A percentile compares a stretch with the other conserved stretches of the same genome.
These are phyloP conservation scores for Schoenoplectus tabernaemontani DNA, from an alignment of 202 grass and related monocot genomes.

Conservation along the genomic window DNA sequence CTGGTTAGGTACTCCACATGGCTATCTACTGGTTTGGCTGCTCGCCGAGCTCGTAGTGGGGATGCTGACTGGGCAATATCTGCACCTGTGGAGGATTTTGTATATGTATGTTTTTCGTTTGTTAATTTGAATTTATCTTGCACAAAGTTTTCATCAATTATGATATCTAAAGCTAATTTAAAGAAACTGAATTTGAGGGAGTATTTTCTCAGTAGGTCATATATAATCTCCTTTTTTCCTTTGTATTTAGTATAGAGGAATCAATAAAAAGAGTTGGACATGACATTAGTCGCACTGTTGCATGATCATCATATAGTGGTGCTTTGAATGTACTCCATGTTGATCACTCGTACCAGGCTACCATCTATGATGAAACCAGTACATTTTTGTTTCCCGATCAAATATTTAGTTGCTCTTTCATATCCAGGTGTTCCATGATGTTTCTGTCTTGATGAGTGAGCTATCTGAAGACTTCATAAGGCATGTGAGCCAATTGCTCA, in stretches of 20 bases:
- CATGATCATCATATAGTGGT: background rate
- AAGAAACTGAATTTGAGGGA: background rate
- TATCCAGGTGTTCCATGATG: conserved; percentile 87
- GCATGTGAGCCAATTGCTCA: conserved; percentile 55
- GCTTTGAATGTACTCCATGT: background rate
- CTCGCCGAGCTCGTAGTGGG: conserved; percentile 48
- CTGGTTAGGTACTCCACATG: conserved; percentile 70
- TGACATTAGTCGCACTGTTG: background rate
- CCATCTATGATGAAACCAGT: background rate
- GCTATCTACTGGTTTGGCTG: conserved; percentile 74
- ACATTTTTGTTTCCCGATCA: background rate
- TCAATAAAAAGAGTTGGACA: background rate
- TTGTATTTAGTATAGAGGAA: background rate
- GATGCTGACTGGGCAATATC: conserved; percentile 76
- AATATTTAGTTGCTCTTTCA: background rate
- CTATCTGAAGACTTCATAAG: conserved; percentile 56
- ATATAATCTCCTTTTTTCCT: background rate
- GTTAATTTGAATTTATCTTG: conserved; percentile 3
- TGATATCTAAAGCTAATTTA: background rate
- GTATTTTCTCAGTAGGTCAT: background rate
- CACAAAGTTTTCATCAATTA: background rate
- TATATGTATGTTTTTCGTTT: conserved; percentile 61
- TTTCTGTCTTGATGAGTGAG: conserved; percentile 43
- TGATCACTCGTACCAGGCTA: background rate
- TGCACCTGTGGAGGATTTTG: conserved; percentile 72